A percentile compares a stretch with the other conserved stretches of the same genome.
phyloP scores from a whole-genome alignment of 192 early-diverging fungal genomes.

The Entomortierella lignicola region DNA sequence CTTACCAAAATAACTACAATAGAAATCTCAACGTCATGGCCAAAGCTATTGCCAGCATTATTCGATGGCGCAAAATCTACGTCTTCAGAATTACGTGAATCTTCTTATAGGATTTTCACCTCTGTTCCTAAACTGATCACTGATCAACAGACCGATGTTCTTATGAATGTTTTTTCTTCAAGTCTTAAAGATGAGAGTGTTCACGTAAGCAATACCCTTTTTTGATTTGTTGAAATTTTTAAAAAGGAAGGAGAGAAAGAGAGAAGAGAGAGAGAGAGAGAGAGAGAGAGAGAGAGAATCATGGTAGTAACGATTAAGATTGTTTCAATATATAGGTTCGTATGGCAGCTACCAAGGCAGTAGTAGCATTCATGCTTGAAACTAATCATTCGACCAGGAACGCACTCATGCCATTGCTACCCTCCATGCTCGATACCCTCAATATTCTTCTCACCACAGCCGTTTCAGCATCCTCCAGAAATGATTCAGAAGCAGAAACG shows the following conservation, averaged over 20 bases:
- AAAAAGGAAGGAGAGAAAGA: not conserved
- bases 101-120: slow-evolving; percentile 89
- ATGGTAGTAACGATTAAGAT: not conserved
- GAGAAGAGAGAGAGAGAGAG: not conserved
- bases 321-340: slow-evolving; percentile 63
- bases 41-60: slow-evolving; percentile 79
- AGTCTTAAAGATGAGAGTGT: slow-evolving; percentile 69
- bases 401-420: slow-evolving; percentile 72
- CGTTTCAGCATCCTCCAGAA: not conserved
- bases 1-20: not conserved
- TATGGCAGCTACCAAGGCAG: slow-evolving; percentile 78
- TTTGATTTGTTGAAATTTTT: too few species aligned
- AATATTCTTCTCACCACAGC: slow-evolving; percentile 62
- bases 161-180: slow-evolving; percentile 74
- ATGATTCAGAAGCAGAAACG: slow-evolving; percentile 67
- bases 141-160: slow-evolving; percentile 69
- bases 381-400: slow-evolving; percentile 64
- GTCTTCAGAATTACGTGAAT: slow-evolving; percentile 79
- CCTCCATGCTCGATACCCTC: slow-evolving; percentile 80
- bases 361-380: slow-evolving; percentile 77
- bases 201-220: slow-evolving; percentile 25
- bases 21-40: slow-evolving; percentile 67
- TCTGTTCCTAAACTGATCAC: slow-evolving; percentile 79
- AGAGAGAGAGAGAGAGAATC: not conserved
- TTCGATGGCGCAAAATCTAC: slow-evolving; percentile 81